Base-by-base conservation (phyloP, 441 rosid species). In the Euphorbia schlechtendalii region DNA sequence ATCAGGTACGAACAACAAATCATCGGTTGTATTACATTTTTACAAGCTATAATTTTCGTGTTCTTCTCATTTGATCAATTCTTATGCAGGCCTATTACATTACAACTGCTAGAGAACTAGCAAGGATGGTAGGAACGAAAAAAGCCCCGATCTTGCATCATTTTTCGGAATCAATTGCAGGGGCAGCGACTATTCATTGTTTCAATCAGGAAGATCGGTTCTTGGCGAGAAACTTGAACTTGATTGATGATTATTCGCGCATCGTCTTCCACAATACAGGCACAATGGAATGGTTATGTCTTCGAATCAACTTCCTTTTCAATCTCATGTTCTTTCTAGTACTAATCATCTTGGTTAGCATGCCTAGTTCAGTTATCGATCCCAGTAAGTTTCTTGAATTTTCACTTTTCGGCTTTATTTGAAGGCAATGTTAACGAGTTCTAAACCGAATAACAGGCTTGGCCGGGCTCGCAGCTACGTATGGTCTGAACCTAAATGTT, bases 91-190 rank as follows among this genome's bases (percentile, higher is more conserved):
- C 74, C 17, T 82, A 81, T 66, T 83, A 85, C 70, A 82, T 81
- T 51, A 68, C 82, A 38, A 85, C 88, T 25, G 90, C 94, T 0
- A 79, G 94, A 75, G 90, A 87, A 70, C 73, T 87, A 60, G 90
- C 90, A 24, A 81, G 90, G 80, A 82, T 87, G 86, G 82, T 85
- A 68, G 86, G 88, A 57, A 78, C 72, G 56, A 70, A 74, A 64
- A 87, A 87, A 71, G 86, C 88, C 60, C 90, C 94, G 48, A 75
- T 83, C 63, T 75, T 85, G 65, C 87, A 87, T 69, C 94, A 85
- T 61, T 87, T 80, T 69, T 82, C 89, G 9, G 90, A 87, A 76
- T 74, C 90, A 15, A 77, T 83, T 13, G 4, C 76, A 1, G 90
- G 90, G 12, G 86, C 77, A 14, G 75, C 77, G 49, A 77, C 87